A percentile compares a stretch with the other conserved stretches of the same genome.
Conservation (phyloP, 2,329 filamentous ascomycete genomes). For the Sphaerulina vaccinii region DNA sequence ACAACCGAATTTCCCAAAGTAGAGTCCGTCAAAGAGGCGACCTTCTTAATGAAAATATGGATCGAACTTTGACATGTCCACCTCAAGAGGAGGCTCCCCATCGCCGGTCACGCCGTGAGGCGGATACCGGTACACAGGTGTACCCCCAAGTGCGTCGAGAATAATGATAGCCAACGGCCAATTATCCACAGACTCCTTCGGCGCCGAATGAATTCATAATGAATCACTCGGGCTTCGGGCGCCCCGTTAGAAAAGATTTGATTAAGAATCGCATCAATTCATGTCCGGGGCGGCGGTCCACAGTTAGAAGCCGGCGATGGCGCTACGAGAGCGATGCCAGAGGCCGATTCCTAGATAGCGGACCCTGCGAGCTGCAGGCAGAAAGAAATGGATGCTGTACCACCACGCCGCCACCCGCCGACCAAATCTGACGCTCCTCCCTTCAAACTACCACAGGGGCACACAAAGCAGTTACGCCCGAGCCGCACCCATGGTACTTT, state of each 20-base stretch:
- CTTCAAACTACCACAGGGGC: neutral
- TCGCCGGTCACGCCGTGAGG: slow-evolving; percentile 2
- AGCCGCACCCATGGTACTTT: neutral
- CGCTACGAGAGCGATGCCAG: neutral
- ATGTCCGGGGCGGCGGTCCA: neutral
- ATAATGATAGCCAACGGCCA: slow-evolving; percentile 5
- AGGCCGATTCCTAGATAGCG: slow-evolving; percentile 1
- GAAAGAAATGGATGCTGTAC: slow-evolving; percentile 2
- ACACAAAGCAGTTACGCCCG: neutral
- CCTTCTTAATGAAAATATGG: neutral
- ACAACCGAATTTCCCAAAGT: slow-evolving; percentile 3
- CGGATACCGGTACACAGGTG: slow-evolving; percentile 4
- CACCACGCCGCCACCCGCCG: neutral
- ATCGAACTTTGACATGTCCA: slow-evolving; percentile 3
- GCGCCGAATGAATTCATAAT: slow-evolving; percentile 4
- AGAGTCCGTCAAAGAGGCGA: slow-evolving; percentile 5
- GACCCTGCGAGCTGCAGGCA: slow-evolving; percentile 2
- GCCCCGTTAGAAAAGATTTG: neutral
- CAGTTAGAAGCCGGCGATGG: neutral
- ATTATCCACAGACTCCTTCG: slow-evolving; percentile 7
- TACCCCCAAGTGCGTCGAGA: slow-evolving; percentile 3
- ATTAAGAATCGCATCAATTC: neutral
- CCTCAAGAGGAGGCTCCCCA: slow-evolving; percentile 1
- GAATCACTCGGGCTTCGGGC: slow-evolving; percentile 6
- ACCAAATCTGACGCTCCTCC: neutral